Evolutionary conservation across 495 filamentous ascomycete genomes (phyloP).

Genomic region (Lindgomyces ingoldianus): DNA sequence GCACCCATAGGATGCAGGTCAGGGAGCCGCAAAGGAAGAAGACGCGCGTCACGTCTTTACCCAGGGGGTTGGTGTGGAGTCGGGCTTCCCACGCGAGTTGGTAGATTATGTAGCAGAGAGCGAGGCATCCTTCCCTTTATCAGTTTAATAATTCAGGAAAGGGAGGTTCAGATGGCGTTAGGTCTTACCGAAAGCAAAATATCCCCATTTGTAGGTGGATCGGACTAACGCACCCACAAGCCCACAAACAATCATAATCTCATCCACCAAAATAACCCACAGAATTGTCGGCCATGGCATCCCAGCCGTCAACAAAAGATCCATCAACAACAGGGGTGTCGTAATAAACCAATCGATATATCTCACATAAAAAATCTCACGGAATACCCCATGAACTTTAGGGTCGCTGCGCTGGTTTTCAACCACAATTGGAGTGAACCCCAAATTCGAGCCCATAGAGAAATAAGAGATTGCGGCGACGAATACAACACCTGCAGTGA

Average conservation of each 20-base stretch:
- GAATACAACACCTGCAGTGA: constrained; percentile 60
- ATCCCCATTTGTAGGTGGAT: constrained; percentile 66
- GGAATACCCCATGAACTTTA: constrained; percentile 49
- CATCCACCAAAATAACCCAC: constrained; percentile 59
- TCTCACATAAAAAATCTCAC: constrained; percentile 71
- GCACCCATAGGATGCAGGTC: constrained; percentile 58
- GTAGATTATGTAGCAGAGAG: constrained; percentile 60
- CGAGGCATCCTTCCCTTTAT: constrained; percentile 47
- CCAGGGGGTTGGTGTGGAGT: constrained; percentile 55
- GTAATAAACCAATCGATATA: constrained; percentile 68
- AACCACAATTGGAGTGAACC: constrained; percentile 61
- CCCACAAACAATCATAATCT: constrained; percentile 65
- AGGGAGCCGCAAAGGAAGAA: constrained; percentile 57
- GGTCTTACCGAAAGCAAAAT: constrained; percentile 58
- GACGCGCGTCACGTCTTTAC: constrained; percentile 50
- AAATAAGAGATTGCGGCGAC: constrained; percentile 69
- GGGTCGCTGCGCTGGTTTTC: constrained; percentile 52
- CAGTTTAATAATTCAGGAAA: background rate
- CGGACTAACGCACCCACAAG: constrained; percentile 62
- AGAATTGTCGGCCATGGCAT: constrained; percentile 67
- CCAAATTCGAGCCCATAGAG: constrained; percentile 67
- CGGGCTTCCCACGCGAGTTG: constrained; percentile 55
- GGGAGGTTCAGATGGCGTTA: background rate
- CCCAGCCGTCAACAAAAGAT: constrained; percentile 63
- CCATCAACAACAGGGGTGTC: constrained; percentile 57